Evolutionary conservation across 176 grass and related monocot species (phyloP).

Genomic region (Rhynchospora breviuscula): DNA sequence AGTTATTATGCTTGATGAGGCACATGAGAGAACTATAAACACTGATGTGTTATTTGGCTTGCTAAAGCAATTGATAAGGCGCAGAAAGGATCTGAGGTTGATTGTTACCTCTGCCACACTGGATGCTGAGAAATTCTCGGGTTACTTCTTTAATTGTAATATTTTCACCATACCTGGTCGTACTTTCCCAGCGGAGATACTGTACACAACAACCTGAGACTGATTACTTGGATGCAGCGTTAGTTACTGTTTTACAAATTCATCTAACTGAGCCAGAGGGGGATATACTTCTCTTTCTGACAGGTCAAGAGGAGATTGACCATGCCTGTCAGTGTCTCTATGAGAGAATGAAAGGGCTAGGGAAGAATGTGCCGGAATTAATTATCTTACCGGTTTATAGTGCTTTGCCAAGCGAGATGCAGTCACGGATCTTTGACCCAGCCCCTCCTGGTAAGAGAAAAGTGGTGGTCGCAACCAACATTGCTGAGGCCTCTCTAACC

Average conservation of each 20-base stretch:
- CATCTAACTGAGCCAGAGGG: slow-evolving; percentile 91
- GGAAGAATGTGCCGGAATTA: slow-evolving; percentile 83
- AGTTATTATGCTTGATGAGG: slow-evolving; percentile 96
- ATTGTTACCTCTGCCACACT: slow-evolving; percentile 95
- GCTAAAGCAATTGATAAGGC: slow-evolving; percentile 82
- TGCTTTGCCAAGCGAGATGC: slow-evolving; percentile 96
- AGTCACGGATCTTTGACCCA: slow-evolving; percentile 90
- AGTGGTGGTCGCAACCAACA: slow-evolving; percentile 91
- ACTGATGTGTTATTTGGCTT: slow-evolving; percentile 93
- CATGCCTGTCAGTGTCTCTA: slow-evolving; percentile 90
- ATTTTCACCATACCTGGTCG: slow-evolving; percentile 98
- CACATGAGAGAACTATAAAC: slow-evolving; percentile 89
- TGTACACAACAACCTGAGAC: slow-evolving; percentile 83
- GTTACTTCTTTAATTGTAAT: slow-evolving; percentile 94
- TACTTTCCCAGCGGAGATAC: slow-evolving; percentile 96
- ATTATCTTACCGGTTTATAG: slow-evolving; percentile 94
- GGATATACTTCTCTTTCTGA: slow-evolving; percentile 80
- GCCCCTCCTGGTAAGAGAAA: slow-evolving; percentile 93
- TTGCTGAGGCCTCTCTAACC: slow-evolving; percentile 91
- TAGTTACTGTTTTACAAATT: slow-evolving; percentile 85
- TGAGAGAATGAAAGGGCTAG: slow-evolving; percentile 89
- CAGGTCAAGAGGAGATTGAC: slow-evolving; percentile 95
- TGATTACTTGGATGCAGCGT: slow-evolving; percentile 85
- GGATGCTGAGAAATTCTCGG: slow-evolving; percentile 98
- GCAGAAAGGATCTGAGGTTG: slow-evolving; percentile 78